These are phyloP conservation scores for Candida andamanensis DNA, from an alignment of 805 yeast genomes.

Conservation along the genomic window DNA sequence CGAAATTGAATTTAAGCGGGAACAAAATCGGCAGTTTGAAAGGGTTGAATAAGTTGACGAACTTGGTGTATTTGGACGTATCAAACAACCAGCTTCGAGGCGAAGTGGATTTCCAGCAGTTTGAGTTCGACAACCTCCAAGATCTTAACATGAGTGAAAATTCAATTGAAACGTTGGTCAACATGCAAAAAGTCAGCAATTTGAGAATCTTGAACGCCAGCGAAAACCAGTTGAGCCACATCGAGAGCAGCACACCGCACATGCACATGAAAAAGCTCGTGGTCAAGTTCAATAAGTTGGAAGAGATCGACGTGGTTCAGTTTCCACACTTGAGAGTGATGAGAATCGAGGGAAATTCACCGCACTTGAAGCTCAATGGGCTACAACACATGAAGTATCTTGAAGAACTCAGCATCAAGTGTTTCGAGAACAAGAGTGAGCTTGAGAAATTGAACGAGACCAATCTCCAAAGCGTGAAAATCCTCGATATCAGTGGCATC, in stretches of 20 bases:
- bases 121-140: slow-evolving; percentile 35
- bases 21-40: slow-evolving; percentile 32
- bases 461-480: slow-evolving; percentile 19
- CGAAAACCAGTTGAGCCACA: slow-evolving; percentile 30
- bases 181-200: slow-evolving; percentile 30
- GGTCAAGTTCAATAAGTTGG: slow-evolving; percentile 34
- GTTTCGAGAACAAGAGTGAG: slow-evolving; percentile 17
- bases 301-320: slow-evolving; percentile 22
- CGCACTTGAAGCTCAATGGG: slow-evolving; percentile 21
- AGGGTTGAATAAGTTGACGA: slow-evolving; percentile 34
- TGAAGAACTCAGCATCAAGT: slow-evolving; percentile 41
- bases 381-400: slow-evolving; percentile 25
- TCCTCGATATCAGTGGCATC: slow-evolving; percentile 40
- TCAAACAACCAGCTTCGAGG: slow-evolving; percentile 40
- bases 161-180: slow-evolving; percentile 24
- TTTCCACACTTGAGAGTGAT: slow-evolving; percentile 40
- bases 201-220: slow-evolving; percentile 38
- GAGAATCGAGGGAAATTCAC: slow-evolving; percentile 41
- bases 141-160: slow-evolving; percentile 43
- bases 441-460: slow-evolving; percentile 9
- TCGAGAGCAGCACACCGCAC: slow-evolving; percentile 19
- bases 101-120: slow-evolving; percentile 28
- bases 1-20: slow-evolving; percentile 30
- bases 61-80: slow-evolving; percentile 36
- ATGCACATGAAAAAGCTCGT: slow-evolving; percentile 31